Evolutionary conservation across 305 asterid species (phyloP).

Genomic region (Galium porrigens): DNA sequence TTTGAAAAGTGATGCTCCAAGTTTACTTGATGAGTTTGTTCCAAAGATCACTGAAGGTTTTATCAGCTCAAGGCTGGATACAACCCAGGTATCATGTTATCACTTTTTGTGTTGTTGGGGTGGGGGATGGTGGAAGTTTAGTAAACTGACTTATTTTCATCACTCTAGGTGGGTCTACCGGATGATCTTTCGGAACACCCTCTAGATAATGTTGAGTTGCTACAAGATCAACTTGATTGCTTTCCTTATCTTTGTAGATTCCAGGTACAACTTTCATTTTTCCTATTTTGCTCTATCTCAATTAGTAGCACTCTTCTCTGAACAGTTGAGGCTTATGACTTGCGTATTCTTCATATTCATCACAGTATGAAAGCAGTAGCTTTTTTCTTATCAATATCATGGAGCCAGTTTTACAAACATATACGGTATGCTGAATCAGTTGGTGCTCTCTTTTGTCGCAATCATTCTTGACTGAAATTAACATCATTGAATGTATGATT

Average conservation of each 20-base stretch:
- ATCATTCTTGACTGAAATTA: background rate
- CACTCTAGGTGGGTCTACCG: slow-evolving; percentile 47
- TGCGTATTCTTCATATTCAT: slow-evolving; percentile 17
- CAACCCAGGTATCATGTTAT: slow-evolving; percentile 60
- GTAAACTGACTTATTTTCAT: slow-evolving; percentile 16
- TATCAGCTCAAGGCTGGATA: slow-evolving; percentile 86
- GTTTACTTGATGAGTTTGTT: slow-evolving; percentile 93
- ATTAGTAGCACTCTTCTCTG: slow-evolving; percentile 9
- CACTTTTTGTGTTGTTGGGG: background rate
- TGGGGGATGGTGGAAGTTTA: slow-evolving; percentile 1
- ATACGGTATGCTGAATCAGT: slow-evolving; percentile 45
- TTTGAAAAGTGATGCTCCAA: slow-evolving; percentile 89
- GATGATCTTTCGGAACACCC: slow-evolving; percentile 89
- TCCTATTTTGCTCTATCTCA: slow-evolving; percentile 2
- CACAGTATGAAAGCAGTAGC: slow-evolving; percentile 93
- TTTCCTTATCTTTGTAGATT: slow-evolving; percentile 88
- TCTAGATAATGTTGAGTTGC: slow-evolving; percentile 91
- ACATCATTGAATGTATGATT: slow-evolving; percentile 11
- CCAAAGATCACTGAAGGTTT: slow-evolving; percentile 87
- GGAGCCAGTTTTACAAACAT: slow-evolving; percentile 83
- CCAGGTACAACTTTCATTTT: slow-evolving; percentile 39
- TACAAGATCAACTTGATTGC: slow-evolving; percentile 93
- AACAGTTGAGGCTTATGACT: slow-evolving; percentile 7
- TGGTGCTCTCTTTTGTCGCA: background rate
- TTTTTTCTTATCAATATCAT: slow-evolving; percentile 59